Evolutionary conservation across 345 rosid genomes (phyloP), one percentile per base, ranked within the genome.

Genomic region (Mangifera indica): DNA sequence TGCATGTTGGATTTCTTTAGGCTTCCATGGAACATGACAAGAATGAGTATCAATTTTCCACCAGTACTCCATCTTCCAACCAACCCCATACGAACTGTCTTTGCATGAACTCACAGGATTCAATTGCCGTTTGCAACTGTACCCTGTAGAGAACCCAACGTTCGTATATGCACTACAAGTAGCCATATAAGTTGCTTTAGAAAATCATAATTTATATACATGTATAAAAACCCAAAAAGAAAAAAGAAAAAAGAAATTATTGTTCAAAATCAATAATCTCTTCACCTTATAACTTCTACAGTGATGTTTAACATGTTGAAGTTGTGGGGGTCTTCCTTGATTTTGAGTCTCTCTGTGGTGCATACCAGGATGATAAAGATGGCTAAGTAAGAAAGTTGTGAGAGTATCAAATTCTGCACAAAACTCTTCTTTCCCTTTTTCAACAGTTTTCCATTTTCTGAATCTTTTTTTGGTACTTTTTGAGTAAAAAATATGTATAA

Each of bases 281-380:
- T 57, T n/a, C n/a, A 88, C 96, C 93, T 90, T 74, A 87, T 26
- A 4, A 88, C 88, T 83, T 90, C 93, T 0, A 88, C 14, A 45
- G 83, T 78, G 69, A 90, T 85, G 77, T 78, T 85, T 13, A 90
- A 40, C 11, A 46, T 13, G 2, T 46, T 46, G 51, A 46, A 46
- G 51, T 46, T 46, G 12, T 8, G 51, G 14, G 51, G 51, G 51
- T 46, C 51, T 46, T 46, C 51, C 14, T 46, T 46, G 8, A 46
- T 9, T 46, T 10, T 46, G 0, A 8, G 2, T 46, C 51, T 46
- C 51, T 46, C 51, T 46, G 51, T 46, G 13, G 10, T 46, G 51
- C 91, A 88, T 10, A 87, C 26, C 7, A 90, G 76, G 63, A 86
- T 67, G 32, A 88, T 58, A 21, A 81, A 83, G 63, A 88, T 78